These are phyloP conservation scores for Helotiales sp. DNA, from an alignment of 2,329 filamentous ascomycete genomes.

Conservation along the genomic window DNA sequence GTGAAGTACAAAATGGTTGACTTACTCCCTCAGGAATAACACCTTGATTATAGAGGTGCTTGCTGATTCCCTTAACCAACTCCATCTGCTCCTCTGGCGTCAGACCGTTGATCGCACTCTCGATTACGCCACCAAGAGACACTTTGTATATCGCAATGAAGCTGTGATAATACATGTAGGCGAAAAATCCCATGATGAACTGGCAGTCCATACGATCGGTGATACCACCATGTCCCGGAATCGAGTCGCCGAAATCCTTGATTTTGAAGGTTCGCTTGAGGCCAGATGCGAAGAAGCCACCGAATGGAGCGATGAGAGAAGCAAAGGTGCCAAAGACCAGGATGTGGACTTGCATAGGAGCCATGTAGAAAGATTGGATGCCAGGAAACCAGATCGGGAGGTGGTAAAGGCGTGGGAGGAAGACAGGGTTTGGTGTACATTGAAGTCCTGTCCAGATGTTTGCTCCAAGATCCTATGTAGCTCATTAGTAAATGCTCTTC, in stretches of 20 bases:
- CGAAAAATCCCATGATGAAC: slow-evolving; percentile 99
- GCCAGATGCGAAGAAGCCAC: slow-evolving; percentile 96
- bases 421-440: slow-evolving; percentile 90
- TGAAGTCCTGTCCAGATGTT: slow-evolving; percentile 90
- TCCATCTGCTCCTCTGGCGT: slow-evolving; percentile 88
- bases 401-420: slow-evolving; percentile 76
- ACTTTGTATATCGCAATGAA: slow-evolving; percentile 92
- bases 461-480: slow-evolving; percentile 75
- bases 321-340: slow-evolving; percentile 90
- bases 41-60: slow-evolving; percentile 69
- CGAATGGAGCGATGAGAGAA: slow-evolving; percentile 94
- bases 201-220: slow-evolving; percentile 99
- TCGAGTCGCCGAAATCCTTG: slow-evolving; percentile 99
- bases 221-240: slow-evolving; percentile 96
- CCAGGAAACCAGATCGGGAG: slow-evolving; percentile 75
- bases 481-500: slow-evolving; percentile 27
- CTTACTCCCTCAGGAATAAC: slow-evolving; percentile 43
- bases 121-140: slow-evolving; percentile 84
- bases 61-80: slow-evolving; percentile 67
- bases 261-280: slow-evolving; percentile 99
- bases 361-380: slow-evolving; percentile 73
- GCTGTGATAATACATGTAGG: slow-evolving; percentile 98
- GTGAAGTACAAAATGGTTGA: neutral
- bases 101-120: slow-evolving; percentile 89
- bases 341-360: slow-evolving; percentile 93